Conservation (phyloP, 2,329 filamentous ascomycete genomes). For the Periconia sp. region DNA sequence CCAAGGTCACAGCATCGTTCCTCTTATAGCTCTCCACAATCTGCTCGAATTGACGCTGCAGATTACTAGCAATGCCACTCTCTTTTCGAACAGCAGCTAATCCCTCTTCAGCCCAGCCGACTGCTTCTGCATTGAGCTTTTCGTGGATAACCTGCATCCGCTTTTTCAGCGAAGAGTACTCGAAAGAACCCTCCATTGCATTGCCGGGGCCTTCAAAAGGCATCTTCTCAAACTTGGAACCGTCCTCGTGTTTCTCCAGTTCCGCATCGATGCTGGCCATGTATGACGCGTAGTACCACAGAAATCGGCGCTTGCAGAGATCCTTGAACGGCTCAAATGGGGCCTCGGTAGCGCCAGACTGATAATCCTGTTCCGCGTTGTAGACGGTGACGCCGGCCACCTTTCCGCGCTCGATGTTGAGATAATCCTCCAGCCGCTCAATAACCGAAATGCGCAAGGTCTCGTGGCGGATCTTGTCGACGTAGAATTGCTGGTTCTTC, state of each 20-base stretch:
- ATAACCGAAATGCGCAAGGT: slow-evolving; percentile 84
- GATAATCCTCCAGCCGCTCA: slow-evolving; percentile 76
- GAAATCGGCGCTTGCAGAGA: slow-evolving; percentile 83
- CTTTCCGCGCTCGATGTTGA: slow-evolving; percentile 59
- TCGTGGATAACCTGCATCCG: slow-evolving; percentile 70
- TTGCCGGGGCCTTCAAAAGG: slow-evolving; percentile 81
- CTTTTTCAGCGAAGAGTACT: slow-evolving; percentile 72
- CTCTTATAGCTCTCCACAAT: slow-evolving; percentile 74
- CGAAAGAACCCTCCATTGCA: slow-evolving; percentile 82
- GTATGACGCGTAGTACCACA: slow-evolving; percentile 96
- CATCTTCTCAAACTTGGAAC: slow-evolving; percentile 72
- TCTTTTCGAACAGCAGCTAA: slow-evolving; percentile 64
- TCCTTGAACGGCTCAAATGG: slow-evolving; percentile 87
- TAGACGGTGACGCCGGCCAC: slow-evolving; percentile 45
- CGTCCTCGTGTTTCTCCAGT: slow-evolving; percentile 62
- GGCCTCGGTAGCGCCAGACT: slow-evolving; percentile 53
- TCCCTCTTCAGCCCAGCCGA: slow-evolving; percentile 72
- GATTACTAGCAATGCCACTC: slow-evolving; percentile 74
- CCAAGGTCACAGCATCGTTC: slow-evolving; percentile 69
- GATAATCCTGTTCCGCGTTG: slow-evolving; percentile 54
- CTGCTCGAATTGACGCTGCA: slow-evolving; percentile 83
- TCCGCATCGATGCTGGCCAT: slow-evolving; percentile 69
- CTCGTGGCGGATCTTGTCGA: slow-evolving; percentile 91
- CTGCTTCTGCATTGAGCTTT: slow-evolving; percentile 71
- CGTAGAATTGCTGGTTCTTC: slow-evolving; percentile 72